These are phyloP conservation scores for Peronospora belbahrii DNA, from an alignment of 352 stramenopile genomes.

Conservation along the genomic window DNA sequence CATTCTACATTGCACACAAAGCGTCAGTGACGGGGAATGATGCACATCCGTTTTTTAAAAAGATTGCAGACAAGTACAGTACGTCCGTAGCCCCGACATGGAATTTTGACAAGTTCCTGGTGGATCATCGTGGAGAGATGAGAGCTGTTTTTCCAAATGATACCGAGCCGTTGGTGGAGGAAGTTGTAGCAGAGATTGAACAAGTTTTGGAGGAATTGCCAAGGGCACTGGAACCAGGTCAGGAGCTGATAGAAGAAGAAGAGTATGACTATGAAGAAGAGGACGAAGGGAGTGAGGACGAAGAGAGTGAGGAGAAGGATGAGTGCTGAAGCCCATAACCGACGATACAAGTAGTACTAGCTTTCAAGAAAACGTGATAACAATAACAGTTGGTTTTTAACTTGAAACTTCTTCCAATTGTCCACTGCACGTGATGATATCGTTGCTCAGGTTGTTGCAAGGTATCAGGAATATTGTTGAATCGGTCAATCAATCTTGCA, in stretches of 20 bases:
- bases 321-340: not conserved
- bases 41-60: constrained; percentile 59
- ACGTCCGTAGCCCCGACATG: constrained; percentile 56
- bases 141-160: constrained; percentile 65
- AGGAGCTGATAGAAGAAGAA: constrained; percentile 16
- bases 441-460: too few species aligned
- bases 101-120: constrained; percentile 82
- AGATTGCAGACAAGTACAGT: constrained; percentile 55
- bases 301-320: constrained; percentile 1
- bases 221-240: constrained; percentile 4
- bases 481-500: too few species aligned
- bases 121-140: constrained; percentile 54
- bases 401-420: too few species aligned
- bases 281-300: constrained; percentile 3
- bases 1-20: constrained; percentile 52
- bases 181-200: constrained; percentile 60
- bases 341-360: constrained; percentile 1
- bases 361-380: not conserved
- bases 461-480: too few species aligned
- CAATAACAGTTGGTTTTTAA: too few species aligned
- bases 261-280: constrained; percentile 15
- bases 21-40: constrained; percentile 32
- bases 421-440: too few species aligned
- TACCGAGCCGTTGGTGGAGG: constrained; percentile 49
- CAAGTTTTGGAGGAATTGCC: constrained; percentile 47